These are phyloP conservation scores for Cenococcum geophilum DNA, from an alignment of 495 filamentous ascomycete genomes.

Conservation along the genomic window DNA sequence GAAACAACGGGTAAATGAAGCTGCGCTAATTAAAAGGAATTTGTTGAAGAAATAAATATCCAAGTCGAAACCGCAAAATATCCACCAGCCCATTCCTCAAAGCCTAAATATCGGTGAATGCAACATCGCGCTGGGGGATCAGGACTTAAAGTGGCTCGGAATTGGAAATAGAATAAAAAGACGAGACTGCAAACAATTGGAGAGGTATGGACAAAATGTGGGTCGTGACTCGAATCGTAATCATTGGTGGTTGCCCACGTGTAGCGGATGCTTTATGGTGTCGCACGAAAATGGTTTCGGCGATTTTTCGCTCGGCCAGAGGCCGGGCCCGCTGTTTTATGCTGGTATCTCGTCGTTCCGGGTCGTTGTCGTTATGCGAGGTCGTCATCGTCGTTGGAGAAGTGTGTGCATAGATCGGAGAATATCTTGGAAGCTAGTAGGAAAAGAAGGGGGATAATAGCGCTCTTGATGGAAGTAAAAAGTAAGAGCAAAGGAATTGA, in stretches of 20 bases:
- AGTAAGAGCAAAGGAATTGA: slow-evolving; percentile 3
- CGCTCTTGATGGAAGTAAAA: background rate
- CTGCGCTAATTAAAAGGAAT: no score
- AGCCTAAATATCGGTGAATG: background rate
- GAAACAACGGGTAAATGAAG: background rate
- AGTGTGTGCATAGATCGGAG: background rate
- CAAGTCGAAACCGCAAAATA: no score
- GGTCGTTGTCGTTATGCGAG: slow-evolving; percentile 13
- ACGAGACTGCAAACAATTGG: slow-evolving; percentile 16
- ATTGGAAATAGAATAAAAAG: slow-evolving; percentile 2
- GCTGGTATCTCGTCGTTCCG: slow-evolving; percentile 22
- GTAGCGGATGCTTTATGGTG: background rate
- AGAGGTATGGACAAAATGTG: slow-evolving; percentile 11
- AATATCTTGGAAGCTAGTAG: background rate
- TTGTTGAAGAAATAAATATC: no score
- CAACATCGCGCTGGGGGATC: no score
- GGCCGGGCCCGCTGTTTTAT: background rate
- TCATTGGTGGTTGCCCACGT: slow-evolving; percentile 6
- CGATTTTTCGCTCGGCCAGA: background rate
- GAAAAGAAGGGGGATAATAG: background rate
- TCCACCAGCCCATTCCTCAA: background rate
- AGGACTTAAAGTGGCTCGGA: no score
- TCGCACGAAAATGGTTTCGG: background rate
- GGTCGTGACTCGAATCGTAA: slow-evolving; percentile 9
- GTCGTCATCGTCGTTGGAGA: slow-evolving; percentile 21